These are phyloP conservation scores for Oemleria cerasiformis DNA, from an alignment of 306 rosid species.

Conservation along the genomic window DNA sequence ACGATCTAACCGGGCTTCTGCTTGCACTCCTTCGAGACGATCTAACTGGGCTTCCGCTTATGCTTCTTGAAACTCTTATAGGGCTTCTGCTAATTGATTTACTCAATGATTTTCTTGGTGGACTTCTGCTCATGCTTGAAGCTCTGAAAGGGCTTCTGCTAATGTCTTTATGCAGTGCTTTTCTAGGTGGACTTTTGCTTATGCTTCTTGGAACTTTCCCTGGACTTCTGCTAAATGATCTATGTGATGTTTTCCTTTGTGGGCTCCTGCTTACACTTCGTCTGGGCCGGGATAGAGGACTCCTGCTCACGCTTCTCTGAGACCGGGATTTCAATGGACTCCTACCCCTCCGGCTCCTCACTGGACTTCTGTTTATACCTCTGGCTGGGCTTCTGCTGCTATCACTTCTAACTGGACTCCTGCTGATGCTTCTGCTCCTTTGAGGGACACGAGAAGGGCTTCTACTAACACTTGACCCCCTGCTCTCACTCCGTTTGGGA, in stretches of 20 bases:
- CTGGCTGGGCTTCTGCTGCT: conserved; percentile 50
- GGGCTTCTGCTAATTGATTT: conserved; percentile 66
- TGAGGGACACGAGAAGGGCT: conserved; percentile 37
- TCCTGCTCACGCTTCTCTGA: conserved; percentile 42
- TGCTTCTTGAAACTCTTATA: conserved; percentile 49
- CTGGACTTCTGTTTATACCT: conserved; percentile 43
- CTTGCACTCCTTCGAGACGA: conserved; percentile 65
- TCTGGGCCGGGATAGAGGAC: conserved; percentile 41
- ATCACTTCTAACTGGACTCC: conserved; percentile 57
- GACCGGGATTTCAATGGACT: conserved; percentile 50
- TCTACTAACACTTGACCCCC: conserved; percentile 47
- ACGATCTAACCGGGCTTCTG: conserved; percentile 73
- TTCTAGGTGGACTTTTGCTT: conserved; percentile 70
- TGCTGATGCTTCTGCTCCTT: conserved; percentile 52
- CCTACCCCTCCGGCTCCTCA: conserved; percentile 41
- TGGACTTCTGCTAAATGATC: conserved; percentile 65
- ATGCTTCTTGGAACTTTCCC: conserved; percentile 48
- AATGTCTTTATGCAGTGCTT: conserved; percentile 47
- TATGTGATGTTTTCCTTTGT: conserved; percentile 46
- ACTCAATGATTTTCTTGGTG: conserved; percentile 47
- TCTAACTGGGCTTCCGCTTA: conserved; percentile 73
- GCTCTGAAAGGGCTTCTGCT: conserved; percentile 76
- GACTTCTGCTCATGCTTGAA: conserved; percentile 68
- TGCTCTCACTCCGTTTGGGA: conserved; percentile 47
- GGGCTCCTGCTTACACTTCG: conserved; percentile 60